Percentiles rank a stretch among this genome's conserved stretches.
Evolutionary conservation across 208 protist genomes (phyloP).

Genomic region (Trypanosoma rangeli): DNA sequence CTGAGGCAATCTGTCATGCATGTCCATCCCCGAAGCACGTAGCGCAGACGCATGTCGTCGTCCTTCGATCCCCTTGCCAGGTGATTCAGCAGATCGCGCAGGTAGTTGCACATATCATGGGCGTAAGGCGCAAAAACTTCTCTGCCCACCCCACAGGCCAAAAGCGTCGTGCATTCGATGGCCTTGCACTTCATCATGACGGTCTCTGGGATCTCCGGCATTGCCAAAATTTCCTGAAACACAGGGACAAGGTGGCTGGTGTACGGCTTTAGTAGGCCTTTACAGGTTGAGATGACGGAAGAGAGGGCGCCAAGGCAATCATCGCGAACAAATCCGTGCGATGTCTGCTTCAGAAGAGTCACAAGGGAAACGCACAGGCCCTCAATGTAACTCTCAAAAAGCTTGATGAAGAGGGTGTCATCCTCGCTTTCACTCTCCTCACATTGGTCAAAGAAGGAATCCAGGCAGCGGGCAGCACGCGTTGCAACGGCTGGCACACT

Average conservation of each 20-base stretch:
- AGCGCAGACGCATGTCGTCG: conserved; percentile 71
- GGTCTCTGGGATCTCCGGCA: conserved; percentile 64
- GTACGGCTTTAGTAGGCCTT: conserved; percentile 56
- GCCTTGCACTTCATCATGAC: conserved; percentile 80
- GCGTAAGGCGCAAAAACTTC: conserved; percentile 73
- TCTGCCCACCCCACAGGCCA: conserved; percentile 77
- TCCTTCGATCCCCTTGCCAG: conserved; percentile 38
- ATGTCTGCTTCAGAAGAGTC: conserved; percentile 42
- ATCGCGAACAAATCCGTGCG: conserved; percentile 60
- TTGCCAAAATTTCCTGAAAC: conserved; percentile 66
- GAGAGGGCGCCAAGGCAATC: conserved; percentile 70
- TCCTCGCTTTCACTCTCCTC: conserved; percentile 59
- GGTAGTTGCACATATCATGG: conserved; percentile 70
- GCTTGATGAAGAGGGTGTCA: conserved; percentile 22
- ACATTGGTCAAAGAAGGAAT: conserved; percentile 74
- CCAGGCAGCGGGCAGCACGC: conserved; percentile 63
- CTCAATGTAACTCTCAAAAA: conserved; percentile 61
- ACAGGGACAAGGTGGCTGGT: conserved; percentile 62
- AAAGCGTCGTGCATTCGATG: conserved; percentile 83
- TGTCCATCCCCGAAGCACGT: conserved; percentile 85
- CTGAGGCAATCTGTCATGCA: conserved; percentile 90
- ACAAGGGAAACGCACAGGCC: conserved; percentile 63
- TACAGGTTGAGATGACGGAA: conserved; percentile 65
- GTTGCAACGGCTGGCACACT: conserved; percentile 64
- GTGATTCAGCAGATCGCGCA: conserved; percentile 38